Percentiles rank a stretch among this genome's conserved stretches.
These are phyloP conservation scores for Macaranga tanarius DNA, from an alignment of 441 rosid genomes.

Conservation along the genomic window DNA sequence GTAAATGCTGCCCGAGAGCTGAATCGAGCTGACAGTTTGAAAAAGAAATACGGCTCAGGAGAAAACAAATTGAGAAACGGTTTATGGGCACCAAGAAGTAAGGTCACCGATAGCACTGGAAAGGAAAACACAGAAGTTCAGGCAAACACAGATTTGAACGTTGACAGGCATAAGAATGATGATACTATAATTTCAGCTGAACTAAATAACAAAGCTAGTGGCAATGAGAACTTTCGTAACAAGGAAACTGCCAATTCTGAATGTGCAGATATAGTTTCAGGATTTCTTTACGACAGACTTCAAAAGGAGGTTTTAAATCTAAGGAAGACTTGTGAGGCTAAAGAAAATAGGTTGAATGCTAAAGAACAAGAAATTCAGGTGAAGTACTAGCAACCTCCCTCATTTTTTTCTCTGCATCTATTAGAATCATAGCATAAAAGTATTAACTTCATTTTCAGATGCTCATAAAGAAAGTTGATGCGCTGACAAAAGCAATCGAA, in stretches of 20 bases:
- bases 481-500: slow-evolving; percentile 71
- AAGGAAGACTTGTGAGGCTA: slow-evolving; percentile 65
- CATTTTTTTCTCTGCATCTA: neutral
- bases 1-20: slow-evolving; percentile 22
- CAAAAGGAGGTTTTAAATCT: slow-evolving; percentile 75
- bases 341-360: slow-evolving; percentile 50
- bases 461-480: slow-evolving; percentile 72
- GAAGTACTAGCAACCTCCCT: slow-evolving; percentile 4
- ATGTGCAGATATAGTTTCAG: slow-evolving; percentile 66
- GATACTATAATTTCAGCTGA: slow-evolving; percentile 23
- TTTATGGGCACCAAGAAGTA: slow-evolving; percentile 52
- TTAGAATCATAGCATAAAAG: neutral
- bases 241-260: slow-evolving; percentile 34
- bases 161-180: slow-evolving; percentile 24
- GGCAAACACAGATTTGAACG: slow-evolving; percentile 31
- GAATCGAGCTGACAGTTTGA: slow-evolving; percentile 30
- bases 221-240: slow-evolving; percentile 28
- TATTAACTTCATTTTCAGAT: slow-evolving; percentile 42
- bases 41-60: slow-evolving; percentile 33
- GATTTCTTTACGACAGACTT: slow-evolving; percentile 78
- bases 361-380: slow-evolving; percentile 89
- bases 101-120: slow-evolving; percentile 48
- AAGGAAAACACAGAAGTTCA: slow-evolving; percentile 56
- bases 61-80: slow-evolving; percentile 40
- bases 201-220: slow-evolving; percentile 25